phyloP scores from a whole-genome alignment of 2,329 filamentous ascomycete genomes.

The Neodidymelliopsis sp. region DNA sequence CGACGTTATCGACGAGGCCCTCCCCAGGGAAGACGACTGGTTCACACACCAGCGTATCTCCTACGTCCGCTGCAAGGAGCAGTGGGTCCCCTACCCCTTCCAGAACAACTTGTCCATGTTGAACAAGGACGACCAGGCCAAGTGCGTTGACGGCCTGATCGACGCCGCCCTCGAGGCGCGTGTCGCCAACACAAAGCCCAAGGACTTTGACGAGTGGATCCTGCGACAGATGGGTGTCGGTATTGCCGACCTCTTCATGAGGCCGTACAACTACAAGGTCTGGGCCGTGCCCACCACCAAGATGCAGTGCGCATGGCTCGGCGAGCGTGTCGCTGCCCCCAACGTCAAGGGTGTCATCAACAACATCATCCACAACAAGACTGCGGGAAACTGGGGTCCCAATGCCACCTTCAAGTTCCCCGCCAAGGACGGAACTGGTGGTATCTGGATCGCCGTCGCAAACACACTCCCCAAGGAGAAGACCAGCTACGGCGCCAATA shows the following conservation, averaged over 20 bases:
- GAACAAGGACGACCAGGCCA: constrained; percentile 95
- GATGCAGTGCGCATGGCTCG: constrained; percentile 99
- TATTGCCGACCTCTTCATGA: constrained; percentile 96
- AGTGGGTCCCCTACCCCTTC: constrained; percentile 99
- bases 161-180: constrained; percentile 89
- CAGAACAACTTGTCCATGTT: constrained; percentile 99
- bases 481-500: constrained; percentile 85
- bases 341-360: constrained; percentile 92
- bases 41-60: constrained; percentile 98
- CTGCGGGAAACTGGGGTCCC: constrained; percentile 96
- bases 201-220: constrained; percentile 99
- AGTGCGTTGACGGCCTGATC: constrained; percentile 93
- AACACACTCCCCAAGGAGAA: constrained; percentile 92
- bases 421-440: constrained; percentile 91
- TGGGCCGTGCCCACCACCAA: constrained; percentile 98
- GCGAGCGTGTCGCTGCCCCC: constrained; percentile 96
- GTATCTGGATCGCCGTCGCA: constrained; percentile 98
- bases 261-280: constrained; percentile 99
- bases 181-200: constrained; percentile 88
- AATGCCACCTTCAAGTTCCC: constrained; percentile 99
- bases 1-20: constrained; percentile 96
- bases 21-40: constrained; percentile 94
- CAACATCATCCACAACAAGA: constrained; percentile 96
- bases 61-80: constrained; percentile 94
- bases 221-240: constrained; percentile 88